A percentile compares a stretch with the other conserved stretches of the same genome.
Evolutionary conservation across 306 rosid species (phyloP).

Genomic region (Acacia crassicarpa): DNA sequence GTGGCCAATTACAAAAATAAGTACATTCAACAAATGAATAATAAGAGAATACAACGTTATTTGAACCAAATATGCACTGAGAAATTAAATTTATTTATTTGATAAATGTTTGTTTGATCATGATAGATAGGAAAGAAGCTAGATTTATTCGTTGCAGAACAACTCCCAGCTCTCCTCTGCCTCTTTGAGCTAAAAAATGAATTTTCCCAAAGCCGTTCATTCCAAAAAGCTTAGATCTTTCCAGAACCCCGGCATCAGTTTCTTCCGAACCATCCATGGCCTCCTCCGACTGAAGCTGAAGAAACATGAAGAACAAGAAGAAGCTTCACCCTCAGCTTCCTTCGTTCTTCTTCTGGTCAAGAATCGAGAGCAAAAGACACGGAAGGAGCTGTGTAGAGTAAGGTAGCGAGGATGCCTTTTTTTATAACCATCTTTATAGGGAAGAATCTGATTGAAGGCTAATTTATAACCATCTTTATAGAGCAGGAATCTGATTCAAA

Average conservation of each 20-base stretch:
- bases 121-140: not conserved
- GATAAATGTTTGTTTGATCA: not conserved
- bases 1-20: not conserved
- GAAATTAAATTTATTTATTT: not conserved
- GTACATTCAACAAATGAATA: not conserved
- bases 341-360: not conserved
- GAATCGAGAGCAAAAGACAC: not conserved
- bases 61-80: not conserved
- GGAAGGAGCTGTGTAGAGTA: not conserved
- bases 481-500: not conserved
- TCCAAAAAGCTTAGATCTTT: not conserved
- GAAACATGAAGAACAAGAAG: not conserved
- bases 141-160: not conserved
- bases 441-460: not conserved
- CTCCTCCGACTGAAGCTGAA: not conserved
- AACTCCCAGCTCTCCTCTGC: slow-evolving; percentile 4
- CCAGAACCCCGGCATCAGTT: not conserved
- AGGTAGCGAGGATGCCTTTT: not conserved
- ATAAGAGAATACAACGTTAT: not conserved
- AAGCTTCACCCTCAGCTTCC: not conserved
- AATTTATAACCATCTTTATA: not conserved
- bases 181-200: not conserved
- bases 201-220: slow-evolving; percentile 20
- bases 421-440: not conserved
- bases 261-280: not conserved